Conservation (phyloP, 83 land plant genomes). For the Isoetes engelmannii region DNA sequence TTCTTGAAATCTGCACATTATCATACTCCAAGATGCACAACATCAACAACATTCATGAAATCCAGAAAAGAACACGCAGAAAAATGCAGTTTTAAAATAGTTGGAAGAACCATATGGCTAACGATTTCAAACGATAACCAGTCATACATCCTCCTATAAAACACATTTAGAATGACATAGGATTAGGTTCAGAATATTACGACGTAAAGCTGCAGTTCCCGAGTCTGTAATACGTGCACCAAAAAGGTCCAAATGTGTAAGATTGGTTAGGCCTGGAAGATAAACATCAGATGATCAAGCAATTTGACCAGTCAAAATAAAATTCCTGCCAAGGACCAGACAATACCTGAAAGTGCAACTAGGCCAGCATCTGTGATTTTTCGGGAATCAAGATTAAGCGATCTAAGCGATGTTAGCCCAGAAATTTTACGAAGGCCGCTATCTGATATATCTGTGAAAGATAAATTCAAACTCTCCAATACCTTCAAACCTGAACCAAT, state of each 20-base stretch:
- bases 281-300: constrained; percentile 8
- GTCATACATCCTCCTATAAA: no score
- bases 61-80: no score
- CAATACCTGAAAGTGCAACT: constrained; percentile 64
- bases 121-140: no score
- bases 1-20: constrained; percentile 76
- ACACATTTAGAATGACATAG: no score
- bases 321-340: not conserved
- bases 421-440: constrained; percentile 60
- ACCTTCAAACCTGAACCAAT: constrained; percentile 54
- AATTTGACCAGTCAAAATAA: not conserved
- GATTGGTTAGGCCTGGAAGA: constrained; percentile 66
- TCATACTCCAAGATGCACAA: no score
- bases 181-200: constrained; percentile 15
- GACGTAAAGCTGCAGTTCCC: constrained; percentile 59
- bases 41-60: no score
- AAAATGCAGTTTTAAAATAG: no score
- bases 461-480: constrained; percentile 76
- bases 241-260: constrained; percentile 93
- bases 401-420: constrained; percentile 69
- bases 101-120: no score
- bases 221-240: constrained; percentile 92
- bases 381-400: constrained; percentile 81
- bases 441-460: constrained; percentile 78
- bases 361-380: constrained; percentile 88